Percentiles rank a stretch among this genome's conserved stretches.
phyloP scores from a whole-genome alignment of 768 basidiomycete genomes.

The Termitomyces sp. region DNA sequence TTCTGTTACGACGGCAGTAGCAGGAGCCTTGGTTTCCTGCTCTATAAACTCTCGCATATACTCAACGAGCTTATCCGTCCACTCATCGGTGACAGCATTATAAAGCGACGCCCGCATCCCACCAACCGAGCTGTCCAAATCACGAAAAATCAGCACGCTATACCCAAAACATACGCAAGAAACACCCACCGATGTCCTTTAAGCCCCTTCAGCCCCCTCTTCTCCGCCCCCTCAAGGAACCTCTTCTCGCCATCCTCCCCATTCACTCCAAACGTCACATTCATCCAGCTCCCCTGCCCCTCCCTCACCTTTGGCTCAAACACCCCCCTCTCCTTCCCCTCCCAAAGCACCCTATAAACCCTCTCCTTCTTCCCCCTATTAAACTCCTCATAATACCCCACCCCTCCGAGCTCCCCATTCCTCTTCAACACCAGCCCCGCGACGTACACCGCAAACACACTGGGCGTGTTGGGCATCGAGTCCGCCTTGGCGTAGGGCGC shows the following conservation, averaged over 20 bases:
- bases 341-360: constrained; percentile 69
- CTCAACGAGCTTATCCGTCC: constrained; percentile 55
- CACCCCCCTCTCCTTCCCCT: constrained; percentile 68
- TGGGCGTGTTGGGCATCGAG: constrained; percentile 91
- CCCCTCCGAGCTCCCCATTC: constrained; percentile 61
- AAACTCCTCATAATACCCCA: constrained; percentile 57
- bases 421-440: constrained; percentile 79
- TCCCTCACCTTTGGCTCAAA: constrained; percentile 69
- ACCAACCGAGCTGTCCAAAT: constrained; percentile 51
- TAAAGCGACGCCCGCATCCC: constrained; percentile 82
- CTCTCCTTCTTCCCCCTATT: constrained; percentile 75
- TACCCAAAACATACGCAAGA: neutral
- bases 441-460: constrained; percentile 89
- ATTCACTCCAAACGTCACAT: constrained; percentile 79
- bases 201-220: constrained; percentile 74
- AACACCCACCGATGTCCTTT: constrained; percentile 86
- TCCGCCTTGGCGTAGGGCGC: constrained; percentile 72
- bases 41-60: constrained; percentile 57
- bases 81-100: constrained; percentile 80
- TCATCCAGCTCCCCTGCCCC: constrained; percentile 92
- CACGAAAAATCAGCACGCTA: neutral
- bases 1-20: no score
- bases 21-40: constrained; percentile 3
- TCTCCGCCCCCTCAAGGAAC: constrained; percentile 82
- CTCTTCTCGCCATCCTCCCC: constrained; percentile 69